These are phyloP conservation scores for Helicocarpus griseus DNA, from an alignment of 2,329 filamentous ascomycete genomes.

Conservation along the genomic window DNA sequence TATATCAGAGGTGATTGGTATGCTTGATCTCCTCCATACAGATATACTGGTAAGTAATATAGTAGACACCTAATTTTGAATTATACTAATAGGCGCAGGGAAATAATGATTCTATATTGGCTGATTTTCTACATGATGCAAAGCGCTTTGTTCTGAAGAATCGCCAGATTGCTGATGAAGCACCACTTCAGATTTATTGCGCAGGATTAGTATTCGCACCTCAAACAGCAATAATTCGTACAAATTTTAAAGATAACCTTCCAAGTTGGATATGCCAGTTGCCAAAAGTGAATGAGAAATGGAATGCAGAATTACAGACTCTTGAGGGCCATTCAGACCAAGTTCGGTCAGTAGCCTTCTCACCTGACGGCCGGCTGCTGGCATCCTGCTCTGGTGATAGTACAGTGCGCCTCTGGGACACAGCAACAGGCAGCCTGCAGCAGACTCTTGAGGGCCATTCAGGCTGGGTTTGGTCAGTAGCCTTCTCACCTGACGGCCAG, in stretches of 20 bases:
- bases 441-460: slow-evolving; percentile 15
- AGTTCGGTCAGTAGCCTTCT: slow-evolving; percentile 8
- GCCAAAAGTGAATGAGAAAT: not conserved
- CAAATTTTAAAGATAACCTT: not conserved
- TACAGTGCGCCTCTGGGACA: slow-evolving; percentile 13
- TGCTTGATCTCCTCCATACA: too few relatives aligned
- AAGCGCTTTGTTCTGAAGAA: not conserved
- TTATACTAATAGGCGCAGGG: too few relatives aligned
- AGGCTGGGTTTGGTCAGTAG: slow-evolving; percentile 11
- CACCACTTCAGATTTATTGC: not conserved
- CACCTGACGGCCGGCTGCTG: slow-evolving; percentile 4
- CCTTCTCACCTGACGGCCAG: slow-evolving; percentile 18
- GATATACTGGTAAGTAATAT: too few relatives aligned
- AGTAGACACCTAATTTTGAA: too few relatives aligned
- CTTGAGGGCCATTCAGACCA: slow-evolving; percentile 4
- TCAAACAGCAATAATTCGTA: not conserved
- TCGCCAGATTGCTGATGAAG: not conserved
- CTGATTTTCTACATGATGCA: slow-evolving; percentile 5
- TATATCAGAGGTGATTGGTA: slow-evolving; percentile 6
- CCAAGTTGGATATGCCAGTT: not conserved
- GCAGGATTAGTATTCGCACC: not conserved
- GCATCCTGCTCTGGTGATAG: slow-evolving; percentile 9
- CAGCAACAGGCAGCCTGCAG: slow-evolving; percentile 1
- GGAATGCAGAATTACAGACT: not conserved
- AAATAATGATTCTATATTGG: slow-evolving; percentile 12